Percentiles rank a stretch among this genome's conserved stretches.
These are phyloP conservation scores for Verticillium nubilum DNA, from an alignment of 2,329 filamentous ascomycete genomes.

Conservation along the genomic window DNA sequence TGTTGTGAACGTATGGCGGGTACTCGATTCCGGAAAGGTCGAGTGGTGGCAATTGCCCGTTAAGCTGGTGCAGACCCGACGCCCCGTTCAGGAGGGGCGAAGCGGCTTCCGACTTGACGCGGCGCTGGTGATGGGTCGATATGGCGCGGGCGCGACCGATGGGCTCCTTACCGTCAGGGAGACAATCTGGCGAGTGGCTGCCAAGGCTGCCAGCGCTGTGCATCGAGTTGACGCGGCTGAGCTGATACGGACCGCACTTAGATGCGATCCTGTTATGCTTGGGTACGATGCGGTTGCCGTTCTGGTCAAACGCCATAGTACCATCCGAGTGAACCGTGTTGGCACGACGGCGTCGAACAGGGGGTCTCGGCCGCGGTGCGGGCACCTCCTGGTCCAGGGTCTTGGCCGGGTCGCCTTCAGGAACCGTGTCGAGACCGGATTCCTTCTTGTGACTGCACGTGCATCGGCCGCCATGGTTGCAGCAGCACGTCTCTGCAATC, in stretches of 20 bases:
- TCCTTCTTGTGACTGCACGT: slow-evolving; percentile 62
- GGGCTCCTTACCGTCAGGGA: slow-evolving; percentile 29
- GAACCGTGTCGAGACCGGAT: slow-evolving; percentile 53
- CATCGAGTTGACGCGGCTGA: slow-evolving; percentile 53
- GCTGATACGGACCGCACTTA: slow-evolving; percentile 57
- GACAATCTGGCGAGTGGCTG: slow-evolving; percentile 37
- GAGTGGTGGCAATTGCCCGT: slow-evolving; percentile 48
- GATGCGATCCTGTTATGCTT: slow-evolving; percentile 57
- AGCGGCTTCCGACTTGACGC: slow-evolving; percentile 55
- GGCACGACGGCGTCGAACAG: slow-evolving; percentile 47
- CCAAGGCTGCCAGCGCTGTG: slow-evolving; percentile 46
- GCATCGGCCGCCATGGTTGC: slow-evolving; percentile 64
- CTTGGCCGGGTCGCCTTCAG: slow-evolving; percentile 50
- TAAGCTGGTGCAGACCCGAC: slow-evolving; percentile 45
- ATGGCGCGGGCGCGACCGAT: slow-evolving; percentile 27
- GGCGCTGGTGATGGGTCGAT: slow-evolving; percentile 40
- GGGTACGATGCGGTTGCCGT: slow-evolving; percentile 58
- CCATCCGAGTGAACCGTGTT: slow-evolving; percentile 59
- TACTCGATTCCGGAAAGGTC: slow-evolving; percentile 54
- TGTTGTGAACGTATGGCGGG: slow-evolving; percentile 39
- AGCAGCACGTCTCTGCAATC: slow-evolving; percentile 58
- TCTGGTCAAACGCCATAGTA: slow-evolving; percentile 54
- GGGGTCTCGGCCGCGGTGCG: slow-evolving; percentile 32
- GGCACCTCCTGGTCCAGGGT: slow-evolving; percentile 34
- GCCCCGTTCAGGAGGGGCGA: slow-evolving; percentile 49